A percentile compares a stretch with the other conserved stretches of the same genome.
phyloP scores from a whole-genome alignment of 2,329 filamentous ascomycete species.

The Aspergillus amoenus region DNA sequence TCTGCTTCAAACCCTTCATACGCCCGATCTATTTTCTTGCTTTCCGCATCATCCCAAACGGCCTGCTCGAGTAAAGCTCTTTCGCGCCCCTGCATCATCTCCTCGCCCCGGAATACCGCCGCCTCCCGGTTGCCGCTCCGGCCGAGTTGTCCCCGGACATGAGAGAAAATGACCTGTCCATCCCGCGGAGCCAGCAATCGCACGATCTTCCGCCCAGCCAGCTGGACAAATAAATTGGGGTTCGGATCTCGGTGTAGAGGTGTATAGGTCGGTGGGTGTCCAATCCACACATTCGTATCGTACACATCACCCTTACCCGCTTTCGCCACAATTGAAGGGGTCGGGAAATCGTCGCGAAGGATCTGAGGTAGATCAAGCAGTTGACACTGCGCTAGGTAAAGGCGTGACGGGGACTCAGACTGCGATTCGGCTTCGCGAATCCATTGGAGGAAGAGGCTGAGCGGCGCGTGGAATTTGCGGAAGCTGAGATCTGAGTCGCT shows the following conservation, averaged over 20 bases:
- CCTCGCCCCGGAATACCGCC: conserved; percentile 66
- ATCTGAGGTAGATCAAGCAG: conserved; percentile 65
- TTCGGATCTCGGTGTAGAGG: conserved; percentile 92
- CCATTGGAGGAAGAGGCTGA: conserved; percentile 65
- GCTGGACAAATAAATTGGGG: conserved; percentile 85
- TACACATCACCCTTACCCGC: conserved; percentile 83
- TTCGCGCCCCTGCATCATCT: conserved; percentile 89
- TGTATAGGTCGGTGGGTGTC: conserved; percentile 81
- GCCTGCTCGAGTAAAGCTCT: conserved; percentile 63
- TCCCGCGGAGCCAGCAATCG: conserved; percentile 66
- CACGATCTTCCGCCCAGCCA: conserved; percentile 70
- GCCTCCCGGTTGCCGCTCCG: conserved; percentile 32
- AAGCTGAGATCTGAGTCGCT: conserved; percentile 31
- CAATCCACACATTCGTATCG: conserved; percentile 82
- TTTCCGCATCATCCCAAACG: conserved; percentile 61
- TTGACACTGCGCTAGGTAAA: conserved; percentile 85
- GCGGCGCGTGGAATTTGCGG: conserved; percentile 47
- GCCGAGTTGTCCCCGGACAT: conserved; percentile 43
- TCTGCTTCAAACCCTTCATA: conserved; percentile 50
- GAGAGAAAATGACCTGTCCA: conserved; percentile 65
- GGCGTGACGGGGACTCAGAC: conserved; percentile 30
- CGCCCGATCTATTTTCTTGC: conserved; percentile 24
- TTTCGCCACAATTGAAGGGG: conserved; percentile 61
- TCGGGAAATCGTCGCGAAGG: conserved; percentile 66
- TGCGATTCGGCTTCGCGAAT: conserved; percentile 28